Evolutionary conservation across 495 filamentous ascomycete species (phyloP).

Genomic region (Aspergillus conjunctus): DNA sequence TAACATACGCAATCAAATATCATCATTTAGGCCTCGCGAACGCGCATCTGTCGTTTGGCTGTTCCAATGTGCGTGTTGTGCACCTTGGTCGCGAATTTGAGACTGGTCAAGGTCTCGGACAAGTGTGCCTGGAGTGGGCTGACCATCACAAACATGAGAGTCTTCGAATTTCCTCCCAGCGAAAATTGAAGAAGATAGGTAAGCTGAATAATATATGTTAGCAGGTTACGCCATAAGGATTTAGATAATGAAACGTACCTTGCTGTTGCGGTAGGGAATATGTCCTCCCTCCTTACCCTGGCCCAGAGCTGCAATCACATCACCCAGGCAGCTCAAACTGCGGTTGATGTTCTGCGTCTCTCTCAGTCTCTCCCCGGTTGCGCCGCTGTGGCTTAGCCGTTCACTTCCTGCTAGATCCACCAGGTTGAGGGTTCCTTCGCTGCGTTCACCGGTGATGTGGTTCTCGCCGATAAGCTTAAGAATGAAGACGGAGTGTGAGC

Average conservation of each 20-base stretch:
- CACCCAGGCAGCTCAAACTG: constrained; percentile 86
- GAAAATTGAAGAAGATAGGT: constrained; percentile 96
- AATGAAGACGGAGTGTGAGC: constrained; percentile 96
- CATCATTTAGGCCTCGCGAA: constrained; percentile 46
- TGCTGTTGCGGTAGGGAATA: constrained; percentile 93
- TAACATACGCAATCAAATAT: neutral
- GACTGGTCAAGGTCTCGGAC: constrained; percentile 88
- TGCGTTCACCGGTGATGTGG: constrained; percentile 75
- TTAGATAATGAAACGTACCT: constrained; percentile 53
- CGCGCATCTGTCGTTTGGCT: constrained; percentile 73
- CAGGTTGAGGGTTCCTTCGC: constrained; percentile 92
- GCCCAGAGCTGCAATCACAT: constrained; percentile 90
- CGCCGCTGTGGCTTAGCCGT: constrained; percentile 79
- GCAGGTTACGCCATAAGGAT: constrained; percentile 9
- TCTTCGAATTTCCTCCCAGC: constrained; percentile 92
- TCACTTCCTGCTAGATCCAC: constrained; percentile 96
- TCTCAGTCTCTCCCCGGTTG: constrained; percentile 80
- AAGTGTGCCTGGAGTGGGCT: constrained; percentile 90
- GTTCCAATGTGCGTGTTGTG: constrained; percentile 90
- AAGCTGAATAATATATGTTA: constrained; percentile 53
- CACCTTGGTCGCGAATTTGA: constrained; percentile 95
- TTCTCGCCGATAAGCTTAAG: constrained; percentile 84
- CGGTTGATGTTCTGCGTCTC: constrained; percentile 99
- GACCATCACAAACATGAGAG: constrained; percentile 99
- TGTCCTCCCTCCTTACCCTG: constrained; percentile 83